phyloP scores from a whole-genome alignment of 164 flowering plant genomes.

The Akebia trifoliata region DNA sequence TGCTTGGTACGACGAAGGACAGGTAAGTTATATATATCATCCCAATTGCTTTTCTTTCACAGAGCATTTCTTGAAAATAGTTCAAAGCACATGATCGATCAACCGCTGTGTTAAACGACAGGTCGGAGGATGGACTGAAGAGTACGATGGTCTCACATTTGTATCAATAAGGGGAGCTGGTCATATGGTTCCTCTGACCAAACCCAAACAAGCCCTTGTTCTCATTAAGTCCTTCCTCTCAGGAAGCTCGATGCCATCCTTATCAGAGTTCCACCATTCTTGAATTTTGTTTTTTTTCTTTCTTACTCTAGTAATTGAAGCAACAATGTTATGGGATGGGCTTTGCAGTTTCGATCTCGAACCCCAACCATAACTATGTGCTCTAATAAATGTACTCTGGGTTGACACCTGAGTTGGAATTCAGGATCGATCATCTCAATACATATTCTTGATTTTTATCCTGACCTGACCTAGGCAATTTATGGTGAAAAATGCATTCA shows the following conservation, averaged over 20 bases:
- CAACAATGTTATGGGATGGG: no score
- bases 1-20: slow-evolving; percentile 87
- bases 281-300: no score
- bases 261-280: slow-evolving; percentile 26
- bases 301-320: no score
- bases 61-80: neutral
- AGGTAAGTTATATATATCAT: slow-evolving; percentile 37
- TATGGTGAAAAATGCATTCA: no score
- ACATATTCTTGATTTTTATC: no score
- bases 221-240: slow-evolving; percentile 60
- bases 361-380: no score
- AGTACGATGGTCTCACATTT: slow-evolving; percentile 69
- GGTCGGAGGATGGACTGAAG: slow-evolving; percentile 97
- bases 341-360: no score
- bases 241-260: slow-evolving; percentile 54
- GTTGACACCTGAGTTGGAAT: no score
- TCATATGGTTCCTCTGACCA: slow-evolving; percentile 84
- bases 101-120: slow-evolving; percentile 25
- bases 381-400: no score
- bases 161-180: slow-evolving; percentile 93
- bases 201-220: slow-evolving; percentile 62
- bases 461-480: no score
- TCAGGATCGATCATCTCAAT: no score
- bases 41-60: neutral
- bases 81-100: neutral